phyloP scores from a whole-genome alignment of 2,329 filamentous ascomycete genomes.

The Escovopsis sp. region DNA sequence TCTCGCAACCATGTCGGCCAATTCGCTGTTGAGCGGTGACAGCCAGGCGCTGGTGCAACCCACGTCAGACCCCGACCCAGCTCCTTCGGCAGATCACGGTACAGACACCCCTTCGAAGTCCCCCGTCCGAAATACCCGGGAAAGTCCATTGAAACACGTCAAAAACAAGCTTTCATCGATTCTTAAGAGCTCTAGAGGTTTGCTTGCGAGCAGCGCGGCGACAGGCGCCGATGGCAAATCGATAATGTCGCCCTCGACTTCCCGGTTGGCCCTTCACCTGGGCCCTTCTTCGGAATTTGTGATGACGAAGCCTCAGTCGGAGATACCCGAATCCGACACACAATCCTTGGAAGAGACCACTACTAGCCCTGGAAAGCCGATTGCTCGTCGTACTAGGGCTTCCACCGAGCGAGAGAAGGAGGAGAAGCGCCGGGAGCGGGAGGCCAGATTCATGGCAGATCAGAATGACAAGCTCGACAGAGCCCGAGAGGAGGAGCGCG shows the following conservation, averaged over 20 bases:
- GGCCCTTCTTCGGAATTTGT: conserved; percentile 36
- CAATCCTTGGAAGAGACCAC: conserved; percentile 8
- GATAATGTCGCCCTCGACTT: conserved; percentile 38
- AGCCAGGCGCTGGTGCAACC: conserved; percentile 38
- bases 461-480: conserved; percentile 51
- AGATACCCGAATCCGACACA: conserved; percentile 9
- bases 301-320: conserved; percentile 12
- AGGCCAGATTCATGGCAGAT: conserved; percentile 45
- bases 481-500: conserved; percentile 53
- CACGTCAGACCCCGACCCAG: conserved; percentile 39
- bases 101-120: conserved; percentile 41
- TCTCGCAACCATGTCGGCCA: conserved; percentile 36
- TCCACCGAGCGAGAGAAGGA: conserved; percentile 48
- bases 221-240: conserved; percentile 48
- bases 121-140: conserved; percentile 40
- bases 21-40: conserved; percentile 8
- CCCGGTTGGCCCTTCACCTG: conserved; percentile 28
- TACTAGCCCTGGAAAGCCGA: conserved; percentile 31
- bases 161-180: conserved; percentile 89
- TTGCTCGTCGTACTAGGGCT: conserved; percentile 37
- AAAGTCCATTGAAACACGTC: conserved; percentile 78
- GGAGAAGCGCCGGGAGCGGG: conserved; percentile 52
- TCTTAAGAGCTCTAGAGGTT: conserved; percentile 70
- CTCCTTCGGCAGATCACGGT: conserved; percentile 28
- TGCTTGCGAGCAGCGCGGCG: conserved; percentile 64